These are phyloP conservation scores for Dactylellina drechsleri DNA, from an alignment of 2,329 filamentous ascomycete species.

Conservation along the genomic window DNA sequence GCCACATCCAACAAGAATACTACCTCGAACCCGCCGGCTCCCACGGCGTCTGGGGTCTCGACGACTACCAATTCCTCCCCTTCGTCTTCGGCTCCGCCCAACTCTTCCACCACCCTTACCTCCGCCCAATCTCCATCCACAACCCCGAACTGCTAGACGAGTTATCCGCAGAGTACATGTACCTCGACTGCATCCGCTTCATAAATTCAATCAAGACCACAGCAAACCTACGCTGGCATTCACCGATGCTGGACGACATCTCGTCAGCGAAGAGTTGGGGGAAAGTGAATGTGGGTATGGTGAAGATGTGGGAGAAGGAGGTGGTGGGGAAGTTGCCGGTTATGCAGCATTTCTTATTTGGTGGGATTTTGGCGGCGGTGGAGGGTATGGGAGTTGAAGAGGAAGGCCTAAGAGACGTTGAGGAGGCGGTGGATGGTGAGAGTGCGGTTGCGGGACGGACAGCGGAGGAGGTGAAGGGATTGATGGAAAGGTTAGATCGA, in stretches of 20 bases:
- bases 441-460: conserved; percentile 59
- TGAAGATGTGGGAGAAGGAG: conserved; percentile 94
- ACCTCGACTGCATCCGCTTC: conserved; percentile 90
- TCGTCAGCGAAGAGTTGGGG: conserved; percentile 86
- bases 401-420: conserved; percentile 64
- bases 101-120: conserved; percentile 82
- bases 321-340: conserved; percentile 93
- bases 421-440: conserved; percentile 61
- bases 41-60: conserved; percentile 96
- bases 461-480: conserved; percentile 66
- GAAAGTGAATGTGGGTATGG: conserved; percentile 95
- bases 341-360: conserved; percentile 98
- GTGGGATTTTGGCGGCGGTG: conserved; percentile 80
- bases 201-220: conserved; percentile 98
- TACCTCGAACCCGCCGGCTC: conserved; percentile 97
- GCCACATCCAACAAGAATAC: conserved; percentile 86
- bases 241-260: conserved; percentile 98
- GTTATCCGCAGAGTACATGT: conserved; percentile 82
- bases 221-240: conserved; percentile 93
- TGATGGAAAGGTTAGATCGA: conserved; percentile 71
- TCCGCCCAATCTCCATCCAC: conserved; percentile 83
- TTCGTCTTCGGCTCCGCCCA: conserved; percentile 96
- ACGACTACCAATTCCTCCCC: conserved; percentile 96
- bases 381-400: conserved; percentile 80
- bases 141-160: conserved; percentile 88